Conservation (phyloP, 106 monocot genomes). For the Iris macrosiphon region DNA sequence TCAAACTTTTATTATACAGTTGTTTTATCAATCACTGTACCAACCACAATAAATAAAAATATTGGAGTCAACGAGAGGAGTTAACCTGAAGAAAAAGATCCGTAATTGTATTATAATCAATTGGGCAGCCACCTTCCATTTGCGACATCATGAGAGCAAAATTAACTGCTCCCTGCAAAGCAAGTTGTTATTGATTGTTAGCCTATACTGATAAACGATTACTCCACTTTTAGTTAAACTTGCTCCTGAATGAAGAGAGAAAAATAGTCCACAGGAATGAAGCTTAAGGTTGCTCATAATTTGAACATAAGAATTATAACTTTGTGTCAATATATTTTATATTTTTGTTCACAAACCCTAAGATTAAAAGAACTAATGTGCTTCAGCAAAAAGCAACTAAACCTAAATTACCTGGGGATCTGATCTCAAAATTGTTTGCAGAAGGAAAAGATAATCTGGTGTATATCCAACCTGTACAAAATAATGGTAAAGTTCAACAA, state of each 20-base stretch:
- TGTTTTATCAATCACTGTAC: too few species aligned
- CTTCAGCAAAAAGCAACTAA: neutral
- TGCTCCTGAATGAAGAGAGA: too few species aligned
- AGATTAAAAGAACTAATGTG: too few species aligned
- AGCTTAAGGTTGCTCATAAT: too few species aligned
- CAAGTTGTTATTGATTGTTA: conserved; percentile 2
- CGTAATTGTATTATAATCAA: conserved; percentile 98
- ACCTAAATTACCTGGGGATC: conserved; percentile 82
- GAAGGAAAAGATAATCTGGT: conserved; percentile 95
- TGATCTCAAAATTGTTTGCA: conserved; percentile 90
- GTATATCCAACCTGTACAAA: conserved; percentile 87
- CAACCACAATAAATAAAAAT: too few species aligned
- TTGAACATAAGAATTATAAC: too few species aligned
- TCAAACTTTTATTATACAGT: too few species aligned
- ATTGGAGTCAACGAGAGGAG: neutral
- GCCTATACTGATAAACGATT: neutral
- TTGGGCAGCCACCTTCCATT: conserved; percentile 97
- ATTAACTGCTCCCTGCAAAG: conserved; percentile 63
- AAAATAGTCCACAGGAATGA: too few species aligned
- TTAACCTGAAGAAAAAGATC: conserved; percentile 96
- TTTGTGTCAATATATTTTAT: too few species aligned
- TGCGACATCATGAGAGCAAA: conserved; percentile 91
- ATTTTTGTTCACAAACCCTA: too few species aligned
- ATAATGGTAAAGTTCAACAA: neutral
- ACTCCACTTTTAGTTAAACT: too few species aligned